A percentile compares a stretch with the other conserved stretches of the same genome.
Conservation (phyloP, 345 rosid genomes). For the Populus simonii region DNA sequence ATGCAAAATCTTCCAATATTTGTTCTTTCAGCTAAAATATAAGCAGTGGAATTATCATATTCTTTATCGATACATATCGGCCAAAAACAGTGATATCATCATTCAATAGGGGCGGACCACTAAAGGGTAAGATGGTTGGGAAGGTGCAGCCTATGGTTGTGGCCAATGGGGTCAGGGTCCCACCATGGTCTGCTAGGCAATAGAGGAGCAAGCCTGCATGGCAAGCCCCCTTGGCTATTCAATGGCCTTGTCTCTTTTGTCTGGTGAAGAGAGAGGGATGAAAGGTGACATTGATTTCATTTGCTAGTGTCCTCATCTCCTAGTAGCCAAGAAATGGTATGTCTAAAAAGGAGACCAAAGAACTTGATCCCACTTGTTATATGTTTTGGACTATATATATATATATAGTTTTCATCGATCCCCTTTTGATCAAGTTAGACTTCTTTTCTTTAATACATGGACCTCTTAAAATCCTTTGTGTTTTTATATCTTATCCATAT, state of each 20-base stretch:
- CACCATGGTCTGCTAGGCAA: constrained; percentile 3
- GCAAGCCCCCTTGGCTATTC: constrained; percentile 17
- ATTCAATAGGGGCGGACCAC: constrained; percentile 19
- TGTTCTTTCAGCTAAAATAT: constrained; percentile 15
- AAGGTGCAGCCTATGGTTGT: constrained; percentile 7
- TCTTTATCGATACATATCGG: not conserved
- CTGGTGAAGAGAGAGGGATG: not conserved
- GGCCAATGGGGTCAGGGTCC: constrained; percentile 26
- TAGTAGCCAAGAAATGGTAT: constrained; percentile 13
- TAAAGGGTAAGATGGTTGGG: constrained; percentile 10
- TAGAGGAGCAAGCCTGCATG: constrained; percentile 16
- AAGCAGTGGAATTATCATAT: constrained; percentile 2
- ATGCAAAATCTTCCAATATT: not conserved
- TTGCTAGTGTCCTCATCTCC: constrained; percentile 3
- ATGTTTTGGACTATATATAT: not conserved
- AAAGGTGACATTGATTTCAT: constrained; percentile 7
- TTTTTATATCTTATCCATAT: not conserved
- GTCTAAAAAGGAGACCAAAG: constrained; percentile 5
- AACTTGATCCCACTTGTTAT: not conserved
- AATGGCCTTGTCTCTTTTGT: constrained; percentile 15
- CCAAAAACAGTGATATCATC: not conserved
- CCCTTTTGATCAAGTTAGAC: not conserved
- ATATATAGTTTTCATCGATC: not conserved
- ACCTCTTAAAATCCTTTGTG: not conserved
- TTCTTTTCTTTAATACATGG: not conserved